phyloP scores from a whole-genome alignment of 2,329 filamentous ascomycete genomes.

The Neonectria punicea region DNA sequence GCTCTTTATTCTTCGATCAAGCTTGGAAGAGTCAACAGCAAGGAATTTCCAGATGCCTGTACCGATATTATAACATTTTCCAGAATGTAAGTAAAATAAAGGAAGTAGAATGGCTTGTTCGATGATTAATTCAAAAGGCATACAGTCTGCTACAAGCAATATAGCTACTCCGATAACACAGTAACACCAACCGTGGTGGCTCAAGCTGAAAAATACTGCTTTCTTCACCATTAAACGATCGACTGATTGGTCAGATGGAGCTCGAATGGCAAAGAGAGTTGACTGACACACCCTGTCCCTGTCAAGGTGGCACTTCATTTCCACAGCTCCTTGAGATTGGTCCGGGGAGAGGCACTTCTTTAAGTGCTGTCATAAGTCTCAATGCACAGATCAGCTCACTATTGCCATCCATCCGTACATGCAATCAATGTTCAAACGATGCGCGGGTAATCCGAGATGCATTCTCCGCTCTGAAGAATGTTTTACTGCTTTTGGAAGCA shows the following conservation, averaged over 20 bases:
- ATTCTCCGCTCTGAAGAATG: conserved; percentile 8
- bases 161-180: not conserved
- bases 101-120: not conserved
- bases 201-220: not conserved
- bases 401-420: conserved; percentile 8
- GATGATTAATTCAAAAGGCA: conserved; percentile 5
- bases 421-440: conserved; percentile 10
- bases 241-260: conserved; percentile 5
- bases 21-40: not conserved
- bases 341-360: conserved; percentile 1
- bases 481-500: conserved; percentile 6
- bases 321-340: conserved; percentile 6
- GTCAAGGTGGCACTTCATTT: conserved; percentile 9
- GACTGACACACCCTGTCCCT: conserved; percentile 8
- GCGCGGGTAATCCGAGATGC: conserved; percentile 4
- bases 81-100: not conserved
- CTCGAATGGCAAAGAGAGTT: not conserved
- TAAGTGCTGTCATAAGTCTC: conserved; percentile 8
- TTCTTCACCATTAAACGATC: not conserved
- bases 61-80: not conserved
- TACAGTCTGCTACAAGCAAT: not conserved
- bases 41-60: not conserved
- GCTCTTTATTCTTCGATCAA: conserved; percentile 1
- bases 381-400: conserved; percentile 12
- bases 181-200: not conserved